Evolutionary conservation across 331 rosid genomes (phyloP).

Genomic region (Quercus tomentella): DNA sequence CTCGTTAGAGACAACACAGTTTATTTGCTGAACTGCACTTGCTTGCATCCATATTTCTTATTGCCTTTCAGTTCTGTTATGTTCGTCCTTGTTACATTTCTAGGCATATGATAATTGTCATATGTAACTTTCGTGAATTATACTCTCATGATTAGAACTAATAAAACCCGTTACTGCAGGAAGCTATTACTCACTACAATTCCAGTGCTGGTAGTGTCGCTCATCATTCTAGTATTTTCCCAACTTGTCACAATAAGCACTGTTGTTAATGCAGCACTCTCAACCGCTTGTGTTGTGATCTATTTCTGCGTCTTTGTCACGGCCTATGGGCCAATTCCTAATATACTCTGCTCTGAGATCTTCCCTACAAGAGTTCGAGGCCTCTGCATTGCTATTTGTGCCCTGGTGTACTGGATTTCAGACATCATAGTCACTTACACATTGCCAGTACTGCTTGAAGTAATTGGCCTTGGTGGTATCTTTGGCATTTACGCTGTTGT

Average conservation of each 20-base stretch:
- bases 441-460: slow-evolving; percentile 55
- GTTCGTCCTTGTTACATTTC: not conserved
- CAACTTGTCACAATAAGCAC: slow-evolving; percentile 33
- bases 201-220: slow-evolving; percentile 62
- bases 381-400: slow-evolving; percentile 72
- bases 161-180: slow-evolving; percentile 36
- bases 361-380: slow-evolving; percentile 85
- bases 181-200: slow-evolving; percentile 53
- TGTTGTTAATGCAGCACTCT: slow-evolving; percentile 48
- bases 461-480: slow-evolving; percentile 56
- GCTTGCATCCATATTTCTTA: not conserved
- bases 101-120: not conserved
- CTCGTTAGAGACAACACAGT: too few species aligned
- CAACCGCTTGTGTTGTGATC: slow-evolving; percentile 49
- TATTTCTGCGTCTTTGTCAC: slow-evolving; percentile 64
- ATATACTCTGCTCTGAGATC: slow-evolving; percentile 77
- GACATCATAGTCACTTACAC: slow-evolving; percentile 75
- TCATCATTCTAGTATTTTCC: slow-evolving; percentile 46
- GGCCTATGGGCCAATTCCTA: slow-evolving; percentile 79
- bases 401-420: slow-evolving; percentile 60
- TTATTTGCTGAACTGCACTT: not conserved
- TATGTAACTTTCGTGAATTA: not conserved
- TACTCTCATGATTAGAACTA: not conserved
- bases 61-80: not conserved
- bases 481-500: slow-evolving; percentile 55